Percentiles rank a stretch among this genome's conserved stretches.
These are phyloP conservation scores for Cystobasidiaceae sp. DNA, from an alignment of 1,284 basidiomycete genomes.

Conservation along the genomic window DNA sequence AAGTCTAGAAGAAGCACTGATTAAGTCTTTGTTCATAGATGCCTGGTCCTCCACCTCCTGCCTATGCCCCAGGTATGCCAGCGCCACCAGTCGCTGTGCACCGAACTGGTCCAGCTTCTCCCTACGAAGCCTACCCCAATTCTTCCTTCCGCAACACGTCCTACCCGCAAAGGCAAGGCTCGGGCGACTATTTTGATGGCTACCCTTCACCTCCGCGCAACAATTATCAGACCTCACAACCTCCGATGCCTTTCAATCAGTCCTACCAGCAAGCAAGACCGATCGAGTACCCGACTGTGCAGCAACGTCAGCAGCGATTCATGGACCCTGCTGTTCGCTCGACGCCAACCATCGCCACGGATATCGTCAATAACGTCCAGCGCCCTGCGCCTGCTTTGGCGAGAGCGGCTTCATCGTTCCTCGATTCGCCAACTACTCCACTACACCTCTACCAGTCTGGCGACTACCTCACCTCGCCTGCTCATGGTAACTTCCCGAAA, in stretches of 20 bases:
- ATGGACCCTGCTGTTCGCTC: constrained; percentile 12
- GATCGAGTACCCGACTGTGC: constrained; percentile 76
- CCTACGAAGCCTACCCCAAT: constrained; percentile 36
- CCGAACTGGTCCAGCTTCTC: constrained; percentile 31
- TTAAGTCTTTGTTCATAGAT: not conserved
- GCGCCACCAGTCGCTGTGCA: constrained; percentile 38
- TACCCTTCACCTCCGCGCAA: constrained; percentile 3
- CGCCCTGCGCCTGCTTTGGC: constrained; percentile 42
- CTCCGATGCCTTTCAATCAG: constrained; percentile 7
- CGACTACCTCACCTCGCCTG: constrained; percentile 22
- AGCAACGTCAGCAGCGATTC: constrained; percentile 35
- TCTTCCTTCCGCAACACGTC: constrained; percentile 5
- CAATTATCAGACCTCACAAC: constrained; percentile 1
- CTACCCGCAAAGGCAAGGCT: not conserved
- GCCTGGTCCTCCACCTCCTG: constrained; percentile 5
- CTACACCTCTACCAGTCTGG: constrained; percentile 19
- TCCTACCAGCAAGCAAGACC: constrained; percentile 44
- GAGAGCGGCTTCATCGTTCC: constrained; percentile 33
- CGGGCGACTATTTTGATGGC: constrained; percentile 16
- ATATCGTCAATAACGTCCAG: constrained; percentile 4
- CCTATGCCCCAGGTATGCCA: constrained; percentile 25
- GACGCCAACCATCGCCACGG: not conserved
- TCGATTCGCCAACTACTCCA: not conserved
- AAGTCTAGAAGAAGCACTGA: not conserved
- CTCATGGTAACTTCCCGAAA: constrained; percentile 53